Evolutionary conservation across 139 green algal species (phyloP).

Genomic region (Tetraselmis chui): DNA sequence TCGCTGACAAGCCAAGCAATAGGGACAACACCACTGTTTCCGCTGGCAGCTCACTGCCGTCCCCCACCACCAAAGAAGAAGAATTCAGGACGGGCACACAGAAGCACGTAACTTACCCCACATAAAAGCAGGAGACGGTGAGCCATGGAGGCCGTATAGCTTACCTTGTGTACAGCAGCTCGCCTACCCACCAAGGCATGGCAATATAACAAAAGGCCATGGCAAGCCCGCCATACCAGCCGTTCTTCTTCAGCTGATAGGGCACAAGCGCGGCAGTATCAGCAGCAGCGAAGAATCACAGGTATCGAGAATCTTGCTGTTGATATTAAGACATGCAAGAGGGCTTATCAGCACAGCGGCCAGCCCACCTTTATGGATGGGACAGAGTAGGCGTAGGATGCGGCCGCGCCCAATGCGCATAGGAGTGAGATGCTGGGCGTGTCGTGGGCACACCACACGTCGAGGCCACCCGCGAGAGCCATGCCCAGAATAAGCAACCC

Average conservation of each 20-base stretch:
- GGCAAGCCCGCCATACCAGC: slow-evolving; percentile 11
- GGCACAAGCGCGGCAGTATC: too few relatives aligned
- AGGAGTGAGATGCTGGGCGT: slow-evolving; percentile 1
- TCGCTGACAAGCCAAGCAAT: background rate
- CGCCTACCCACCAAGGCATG: slow-evolving; percentile 7
- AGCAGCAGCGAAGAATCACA: too few relatives aligned
- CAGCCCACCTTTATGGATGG: slow-evolving; percentile 1
- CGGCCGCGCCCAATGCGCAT: slow-evolving; percentile 1
- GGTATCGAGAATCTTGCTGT: too few relatives aligned
- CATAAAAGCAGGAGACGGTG: too few relatives aligned
- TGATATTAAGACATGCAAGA: too few relatives aligned
- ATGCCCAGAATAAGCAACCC: slow-evolving; percentile 3
- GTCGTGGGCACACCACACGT: slow-evolving; percentile 11
- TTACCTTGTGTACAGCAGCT: slow-evolving; percentile 1
- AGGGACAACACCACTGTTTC: slow-evolving; percentile 2
- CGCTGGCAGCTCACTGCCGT: background rate
- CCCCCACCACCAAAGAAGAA: too few relatives aligned
- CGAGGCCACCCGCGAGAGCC: background rate
- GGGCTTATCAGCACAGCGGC: too few relatives aligned
- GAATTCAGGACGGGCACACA: too few relatives aligned
- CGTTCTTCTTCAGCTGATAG: slow-evolving; percentile 11
- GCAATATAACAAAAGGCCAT: slow-evolving; percentile 13
- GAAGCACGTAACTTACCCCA: too few relatives aligned
- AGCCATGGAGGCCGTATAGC: too few relatives aligned
- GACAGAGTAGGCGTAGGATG: slow-evolving; percentile 12